Evolutionary conservation across 805 yeast species (phyloP).

Genomic region (Spathaspora gorwiae): DNA sequence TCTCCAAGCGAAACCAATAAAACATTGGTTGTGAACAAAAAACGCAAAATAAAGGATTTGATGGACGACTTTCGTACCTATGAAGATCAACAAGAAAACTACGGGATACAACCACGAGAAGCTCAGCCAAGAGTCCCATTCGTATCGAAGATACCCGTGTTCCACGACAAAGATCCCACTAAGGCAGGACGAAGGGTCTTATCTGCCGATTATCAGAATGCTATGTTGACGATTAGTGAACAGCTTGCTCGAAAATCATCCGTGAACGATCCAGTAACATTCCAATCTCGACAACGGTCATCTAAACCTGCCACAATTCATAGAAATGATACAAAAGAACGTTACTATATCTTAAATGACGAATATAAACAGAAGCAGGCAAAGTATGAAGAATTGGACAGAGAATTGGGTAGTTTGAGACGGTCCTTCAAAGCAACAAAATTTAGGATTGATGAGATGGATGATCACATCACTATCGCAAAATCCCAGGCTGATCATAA

Average conservation of each 20-base stretch:
- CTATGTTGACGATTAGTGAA: slow-evolving; percentile 3
- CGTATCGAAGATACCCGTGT: not conserved
- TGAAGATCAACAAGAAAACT: not conserved
- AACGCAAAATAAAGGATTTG: not conserved
- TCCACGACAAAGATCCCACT: not conserved
- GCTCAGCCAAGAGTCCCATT: not conserved
- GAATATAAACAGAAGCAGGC: not conserved
- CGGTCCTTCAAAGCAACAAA: not conserved
- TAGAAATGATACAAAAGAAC: not conserved
- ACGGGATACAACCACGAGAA: not conserved
- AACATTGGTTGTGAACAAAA: no score
- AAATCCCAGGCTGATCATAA: not conserved
- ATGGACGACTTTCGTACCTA: not conserved
- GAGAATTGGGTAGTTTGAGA: slow-evolving; percentile 5
- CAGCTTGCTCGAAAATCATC: slow-evolving; percentile 3
- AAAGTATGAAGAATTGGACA: not conserved
- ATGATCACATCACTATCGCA: not conserved
- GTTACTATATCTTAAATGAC: slow-evolving; percentile 4
- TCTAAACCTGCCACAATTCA: not conserved
- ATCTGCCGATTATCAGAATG: not conserved
- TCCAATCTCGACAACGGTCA: not conserved
- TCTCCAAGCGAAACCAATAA: slow-evolving; percentile 3
- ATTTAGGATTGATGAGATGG: slow-evolving; percentile 1
- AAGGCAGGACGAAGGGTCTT: not conserved
- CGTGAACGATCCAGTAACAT: slow-evolving; percentile 1